phyloP scores from a whole-genome alignment of 164 flowering plant species.

The Annona cherimola region DNA sequence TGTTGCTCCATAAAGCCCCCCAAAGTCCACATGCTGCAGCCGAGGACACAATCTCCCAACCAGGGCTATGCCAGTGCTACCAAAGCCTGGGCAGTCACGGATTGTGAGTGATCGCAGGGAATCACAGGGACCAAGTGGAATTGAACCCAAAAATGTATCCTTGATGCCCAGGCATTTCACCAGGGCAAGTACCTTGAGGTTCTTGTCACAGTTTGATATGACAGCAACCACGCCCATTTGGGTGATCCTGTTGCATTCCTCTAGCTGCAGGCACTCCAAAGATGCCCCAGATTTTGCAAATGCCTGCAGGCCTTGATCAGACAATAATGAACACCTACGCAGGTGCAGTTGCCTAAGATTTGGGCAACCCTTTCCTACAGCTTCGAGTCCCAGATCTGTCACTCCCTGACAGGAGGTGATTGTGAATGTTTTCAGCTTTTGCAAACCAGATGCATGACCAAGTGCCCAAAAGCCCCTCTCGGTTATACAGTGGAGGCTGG shows the following conservation, averaged over 20 bases:
- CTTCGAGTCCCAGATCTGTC: conserved; percentile 60
- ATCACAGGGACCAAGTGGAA: conserved; percentile 28
- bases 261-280: conserved; percentile 53
- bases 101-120: conserved; percentile 50
- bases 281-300: conserved; percentile 48
- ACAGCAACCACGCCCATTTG: conserved; percentile 47
- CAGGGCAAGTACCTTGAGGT: conserved; percentile 47
- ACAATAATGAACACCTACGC: conserved; percentile 42
- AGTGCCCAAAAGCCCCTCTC: conserved; percentile 85
- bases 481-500: conserved; percentile 47
- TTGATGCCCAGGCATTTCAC: conserved; percentile 54
- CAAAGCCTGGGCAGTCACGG: conserved; percentile 61
- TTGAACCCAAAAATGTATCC: conserved; percentile 27
- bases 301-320: conserved; percentile 58
- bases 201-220: conserved; percentile 37
- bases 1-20: conserved; percentile 54
- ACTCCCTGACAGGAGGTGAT: conserved; percentile 59
- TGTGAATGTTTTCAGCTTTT: conserved; percentile 44
- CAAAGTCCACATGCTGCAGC: conserved; percentile 44
- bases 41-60: conserved; percentile 57
- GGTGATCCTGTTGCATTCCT: conserved; percentile 69
- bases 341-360: conserved; percentile 54
- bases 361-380: conserved; percentile 65
- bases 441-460: conserved; percentile 66
- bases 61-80: conserved; percentile 37